A percentile compares a stretch with the other conserved stretches of the same genome.
phyloP scores from a whole-genome alignment of 768 basidiomycete genomes.

The Cytidiella melzeri region DNA sequence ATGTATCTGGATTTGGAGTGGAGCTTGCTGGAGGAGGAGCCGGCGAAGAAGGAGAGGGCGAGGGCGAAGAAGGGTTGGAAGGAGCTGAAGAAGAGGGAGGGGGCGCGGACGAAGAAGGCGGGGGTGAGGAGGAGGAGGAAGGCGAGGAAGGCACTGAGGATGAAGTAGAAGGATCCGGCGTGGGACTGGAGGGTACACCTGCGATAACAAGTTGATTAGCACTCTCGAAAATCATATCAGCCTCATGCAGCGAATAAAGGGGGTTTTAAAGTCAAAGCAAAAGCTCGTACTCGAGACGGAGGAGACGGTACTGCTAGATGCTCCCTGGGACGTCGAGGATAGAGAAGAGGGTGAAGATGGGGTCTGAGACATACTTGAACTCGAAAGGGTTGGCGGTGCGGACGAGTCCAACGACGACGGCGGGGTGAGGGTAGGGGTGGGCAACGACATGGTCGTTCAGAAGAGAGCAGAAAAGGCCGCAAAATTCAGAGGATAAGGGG shows the following conservation, averaged over 20 bases:
- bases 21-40: not conserved
- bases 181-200: not conserved
- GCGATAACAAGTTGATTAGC: not conserved
- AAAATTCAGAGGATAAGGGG: no score
- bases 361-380: slow-evolving; percentile 12
- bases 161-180: not conserved
- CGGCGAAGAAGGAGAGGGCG: not conserved
- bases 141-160: slow-evolving; percentile 6
- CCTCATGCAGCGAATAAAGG: not conserved
- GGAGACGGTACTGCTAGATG: slow-evolving; percentile 1
- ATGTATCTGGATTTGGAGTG: not conserved
- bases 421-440: not conserved
- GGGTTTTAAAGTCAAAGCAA: not conserved
- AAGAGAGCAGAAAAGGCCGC: not conserved
- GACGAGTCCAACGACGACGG: not conserved
- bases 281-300: not conserved
- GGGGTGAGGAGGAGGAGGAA: slow-evolving; percentile 6
- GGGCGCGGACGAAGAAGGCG: slow-evolving; percentile 7
- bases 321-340: not conserved
- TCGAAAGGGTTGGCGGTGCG: not conserved
- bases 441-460: not conserved
- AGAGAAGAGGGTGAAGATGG: slow-evolving; percentile 5
- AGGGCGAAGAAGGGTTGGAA: slow-evolving; percentile 5
- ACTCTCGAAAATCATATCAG: not conserved
- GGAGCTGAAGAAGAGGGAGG: slow-evolving; percentile 2